A percentile compares a stretch with the other conserved stretches of the same genome.
Conservation (phyloP, 2,329 filamentous ascomycete species). For the Colletotrichum horii region DNA sequence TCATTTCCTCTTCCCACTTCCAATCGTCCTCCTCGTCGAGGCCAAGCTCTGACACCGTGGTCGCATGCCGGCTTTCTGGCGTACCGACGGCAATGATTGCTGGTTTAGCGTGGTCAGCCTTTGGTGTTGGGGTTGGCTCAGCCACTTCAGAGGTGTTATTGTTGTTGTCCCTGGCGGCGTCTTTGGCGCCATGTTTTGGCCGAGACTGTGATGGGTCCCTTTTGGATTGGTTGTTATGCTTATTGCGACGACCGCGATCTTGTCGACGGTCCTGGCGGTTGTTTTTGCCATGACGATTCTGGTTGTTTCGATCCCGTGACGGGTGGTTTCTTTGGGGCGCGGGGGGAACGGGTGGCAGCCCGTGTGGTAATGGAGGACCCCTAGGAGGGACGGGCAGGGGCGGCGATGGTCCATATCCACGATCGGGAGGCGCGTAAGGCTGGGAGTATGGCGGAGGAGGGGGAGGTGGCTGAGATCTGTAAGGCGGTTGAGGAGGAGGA, state of each 20-base stretch:
- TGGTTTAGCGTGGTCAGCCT: background rate
- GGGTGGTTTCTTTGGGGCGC: slow-evolving; percentile 28
- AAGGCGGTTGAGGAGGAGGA: slow-evolving; percentile 6
- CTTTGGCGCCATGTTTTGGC: background rate
- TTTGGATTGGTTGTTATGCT: slow-evolving; percentile 27
- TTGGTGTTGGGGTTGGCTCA: background rate
- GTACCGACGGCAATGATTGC: background rate
- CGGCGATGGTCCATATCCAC: background rate
- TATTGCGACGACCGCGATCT: slow-evolving; percentile 26
- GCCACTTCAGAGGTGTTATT: background rate
- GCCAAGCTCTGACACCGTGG: background rate
- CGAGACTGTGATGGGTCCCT: slow-evolving; percentile 1
- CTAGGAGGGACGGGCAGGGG: background rate
- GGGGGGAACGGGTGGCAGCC: slow-evolving; percentile 5
- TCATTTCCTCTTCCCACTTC: slow-evolving; percentile 41
- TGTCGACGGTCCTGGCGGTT: slow-evolving; percentile 31
- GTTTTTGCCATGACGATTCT: slow-evolving; percentile 32
- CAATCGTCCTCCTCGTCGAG: slow-evolving; percentile 35
- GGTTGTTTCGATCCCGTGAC: slow-evolving; percentile 35
- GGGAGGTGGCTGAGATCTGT: background rate
- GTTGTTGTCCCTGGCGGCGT: background rate
- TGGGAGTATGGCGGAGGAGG: background rate
- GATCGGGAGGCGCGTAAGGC: background rate
- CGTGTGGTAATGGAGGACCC: background rate
- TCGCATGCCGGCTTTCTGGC: background rate